Base-by-base conservation (phyloP, 2,329 filamentous ascomycete genomes). In the Cytospora leucostoma region DNA sequence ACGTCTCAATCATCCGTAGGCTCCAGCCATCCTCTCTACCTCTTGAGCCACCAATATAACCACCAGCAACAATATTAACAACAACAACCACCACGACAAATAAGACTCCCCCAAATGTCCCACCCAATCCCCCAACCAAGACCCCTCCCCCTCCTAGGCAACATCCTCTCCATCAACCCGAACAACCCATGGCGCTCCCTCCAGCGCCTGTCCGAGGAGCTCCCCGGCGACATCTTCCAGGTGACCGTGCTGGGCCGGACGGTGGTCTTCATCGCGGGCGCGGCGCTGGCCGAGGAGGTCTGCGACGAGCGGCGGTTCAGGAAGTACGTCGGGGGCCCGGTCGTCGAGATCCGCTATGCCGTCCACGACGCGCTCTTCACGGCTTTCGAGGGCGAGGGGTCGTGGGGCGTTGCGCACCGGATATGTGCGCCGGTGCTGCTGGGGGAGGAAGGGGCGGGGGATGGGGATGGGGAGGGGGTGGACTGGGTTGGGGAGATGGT, bases 281-380 rank as follows among this genome's bases (percentile, higher is more conserved):
- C 74, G 5, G 75, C 76, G 0, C 70, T 80, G 2, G 76, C 76
- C 11, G 76, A 78, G 64, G 78, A 80, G 62, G 57, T 80, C 2
- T 84, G 81, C 68, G 81, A 84, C 69, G 74, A 84, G 74, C 79
- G 75, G 68, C 78, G 82, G 0, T 84, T 84, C 71, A 79, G 81
- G 62, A 84, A 84, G 68, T 83, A 75, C 65, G 81, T 84, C 1
- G 80, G 80, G 35, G 81, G 81, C 0, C 81, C 82, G 4, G 75
- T 84, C 57, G 77, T 82, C 57, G 80, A 84, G 74, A 84, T 84
- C 62, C 77, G 81, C 27, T 74, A 76, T 34, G 73, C 79, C 7
- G 81, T 83, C 11, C 77, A 84, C 70, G 80, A 82, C 65, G 68
- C 80, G 4, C 76, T 84, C n/a, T 84, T 84, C 73, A 80, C 82